Evolutionary conservation across 352 stramenopile species (phyloP), one percentile per base, ranked within the genome.

Genomic region (Aphanomyces cochlioides): DNA sequence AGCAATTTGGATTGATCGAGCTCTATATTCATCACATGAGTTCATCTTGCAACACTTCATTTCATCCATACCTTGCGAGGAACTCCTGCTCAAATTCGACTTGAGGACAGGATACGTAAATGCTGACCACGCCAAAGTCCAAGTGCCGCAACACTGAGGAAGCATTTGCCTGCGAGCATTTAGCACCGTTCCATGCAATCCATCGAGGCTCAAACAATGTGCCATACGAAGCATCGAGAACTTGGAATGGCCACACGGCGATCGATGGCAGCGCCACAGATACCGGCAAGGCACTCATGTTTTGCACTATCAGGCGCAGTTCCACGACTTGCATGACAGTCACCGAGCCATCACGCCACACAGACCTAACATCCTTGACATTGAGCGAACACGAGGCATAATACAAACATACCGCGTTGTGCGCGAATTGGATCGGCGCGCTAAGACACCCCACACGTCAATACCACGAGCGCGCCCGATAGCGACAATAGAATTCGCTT

Each of bases 161-260:
- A 28, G 28, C 15, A n/a, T 60, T 36, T 13, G 3, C 36, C 6
- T 47, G 37, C 34, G n/a, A 19, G 45, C 10, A 39, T 41, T 70
- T 61, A 1, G 36, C 54, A n/a, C 64, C 64, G 21, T 70, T 70
- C n/a, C 28, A 17, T 10, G 64, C 64, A 40, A 70, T 70, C 64
- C 64, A 70, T 17, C 64, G 64, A 4, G 64, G 64, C 54, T 37
- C n/a, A 61, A 70, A 70, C 15, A 54, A 38, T 7, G 7, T 61
- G 48, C 64, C 64, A 48, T 70, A 70, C 37, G 64, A 70, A 6
- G 64, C 48, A 50, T 70, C 64, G 34, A 70, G 64, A 37, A 63
- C 54, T n/a, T 60, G 45, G 64, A 70, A 70, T 7, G 64, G 64
- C n/a, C 19, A 15, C 10, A 69, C 61, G 48, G 34, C 61, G 41